phyloP scores from a whole-genome alignment of 2,329 filamentous ascomycete genomes.

The Ophiosphaerella narmari region DNA sequence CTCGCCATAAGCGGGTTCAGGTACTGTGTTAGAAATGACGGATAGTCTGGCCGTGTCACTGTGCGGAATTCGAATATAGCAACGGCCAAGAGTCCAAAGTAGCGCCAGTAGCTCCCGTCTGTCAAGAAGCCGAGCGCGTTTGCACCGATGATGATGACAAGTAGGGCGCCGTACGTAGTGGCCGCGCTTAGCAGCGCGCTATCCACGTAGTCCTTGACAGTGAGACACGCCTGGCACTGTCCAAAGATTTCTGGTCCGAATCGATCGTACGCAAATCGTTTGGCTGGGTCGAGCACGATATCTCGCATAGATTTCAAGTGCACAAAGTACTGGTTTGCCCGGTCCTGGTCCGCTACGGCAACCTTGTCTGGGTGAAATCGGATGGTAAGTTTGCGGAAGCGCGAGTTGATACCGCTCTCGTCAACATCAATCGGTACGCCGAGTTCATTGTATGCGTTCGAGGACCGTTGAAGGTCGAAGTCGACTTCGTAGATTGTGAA shows the following conservation, averaged over 20 bases:
- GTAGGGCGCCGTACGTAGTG: slow-evolving; percentile 34
- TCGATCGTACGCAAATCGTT: slow-evolving; percentile 79
- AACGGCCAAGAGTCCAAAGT: slow-evolving; percentile 58
- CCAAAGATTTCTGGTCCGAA: slow-evolving; percentile 72
- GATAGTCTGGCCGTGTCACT: slow-evolving; percentile 58
- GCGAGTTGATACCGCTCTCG: slow-evolving; percentile 79
- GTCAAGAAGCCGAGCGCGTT: slow-evolving; percentile 42
- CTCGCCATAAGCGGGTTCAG: slow-evolving; percentile 54
- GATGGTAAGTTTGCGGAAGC: slow-evolving; percentile 72
- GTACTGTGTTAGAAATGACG: slow-evolving; percentile 50
- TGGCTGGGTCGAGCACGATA: slow-evolving; percentile 79
- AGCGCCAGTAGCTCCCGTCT: slow-evolving; percentile 52
- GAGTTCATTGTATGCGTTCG: slow-evolving; percentile 80
- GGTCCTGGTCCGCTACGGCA: slow-evolving; percentile 29
- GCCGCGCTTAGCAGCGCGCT: slow-evolving; percentile 58
- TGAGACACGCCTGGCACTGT: slow-evolving; percentile 61
- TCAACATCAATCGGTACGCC: slow-evolving; percentile 69
- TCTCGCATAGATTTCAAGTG: slow-evolving; percentile 84
- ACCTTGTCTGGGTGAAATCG: slow-evolving; percentile 85
- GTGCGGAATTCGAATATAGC: slow-evolving; percentile 62
- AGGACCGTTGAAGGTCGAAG: slow-evolving; percentile 71
- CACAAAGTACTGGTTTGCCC: slow-evolving; percentile 67
- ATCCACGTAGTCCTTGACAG: slow-evolving; percentile 73
- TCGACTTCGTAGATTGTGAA: slow-evolving; percentile 95
- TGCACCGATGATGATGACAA: slow-evolving; percentile 35